Percentiles rank a stretch among this genome's conserved stretches.
phyloP scores from a whole-genome alignment of 2,329 filamentous ascomycete species.

The Aaosphaeria arxii region DNA sequence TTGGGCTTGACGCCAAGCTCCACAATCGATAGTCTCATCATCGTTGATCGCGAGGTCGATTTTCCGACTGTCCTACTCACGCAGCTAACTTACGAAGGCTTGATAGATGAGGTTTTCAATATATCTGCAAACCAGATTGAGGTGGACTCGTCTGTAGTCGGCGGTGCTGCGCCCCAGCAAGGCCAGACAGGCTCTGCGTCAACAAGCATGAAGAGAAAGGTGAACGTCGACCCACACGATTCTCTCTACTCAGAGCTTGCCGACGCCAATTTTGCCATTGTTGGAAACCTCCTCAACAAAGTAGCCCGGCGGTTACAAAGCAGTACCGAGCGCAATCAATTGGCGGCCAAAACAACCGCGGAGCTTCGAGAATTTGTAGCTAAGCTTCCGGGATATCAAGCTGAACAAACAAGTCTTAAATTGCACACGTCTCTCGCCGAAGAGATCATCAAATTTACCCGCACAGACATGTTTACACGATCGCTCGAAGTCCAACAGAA shows the following conservation, averaged over 20 bases:
- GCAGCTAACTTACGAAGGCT: slow-evolving; percentile 92
- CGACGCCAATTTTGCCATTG: slow-evolving; percentile 92
- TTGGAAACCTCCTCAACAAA: slow-evolving; percentile 84
- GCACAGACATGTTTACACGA: slow-evolving; percentile 83
- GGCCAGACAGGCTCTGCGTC: slow-evolving; percentile 47
- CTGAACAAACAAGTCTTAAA: slow-evolving; percentile 89
- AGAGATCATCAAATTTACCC: slow-evolving; percentile 91
- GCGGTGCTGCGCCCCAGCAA: slow-evolving; percentile 62
- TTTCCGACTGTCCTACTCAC: slow-evolving; percentile 89
- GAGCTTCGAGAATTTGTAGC: slow-evolving; percentile 95
- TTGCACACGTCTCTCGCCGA: slow-evolving; percentile 89
- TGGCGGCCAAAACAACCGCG: slow-evolving; percentile 76
- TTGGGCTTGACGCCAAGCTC: slow-evolving; percentile 79
- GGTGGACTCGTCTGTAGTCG: slow-evolving; percentile 85
- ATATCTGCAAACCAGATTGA: slow-evolving; percentile 93
- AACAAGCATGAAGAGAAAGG: slow-evolving; percentile 73
- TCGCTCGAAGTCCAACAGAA: slow-evolving; percentile 94
- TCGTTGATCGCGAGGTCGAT: slow-evolving; percentile 94
- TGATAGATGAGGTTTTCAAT: slow-evolving; percentile 90
- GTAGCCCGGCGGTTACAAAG: slow-evolving; percentile 80
- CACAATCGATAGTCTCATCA: slow-evolving; percentile 83
- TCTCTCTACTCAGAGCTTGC: slow-evolving; percentile 83
- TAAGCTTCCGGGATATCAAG: slow-evolving; percentile 86
- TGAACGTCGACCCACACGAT: slow-evolving; percentile 85
- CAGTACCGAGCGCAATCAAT: slow-evolving; percentile 84